Evolutionary conservation across 73 alveolate genomes (phyloP).

Genomic region (Paramecium sonneborni): DNA sequence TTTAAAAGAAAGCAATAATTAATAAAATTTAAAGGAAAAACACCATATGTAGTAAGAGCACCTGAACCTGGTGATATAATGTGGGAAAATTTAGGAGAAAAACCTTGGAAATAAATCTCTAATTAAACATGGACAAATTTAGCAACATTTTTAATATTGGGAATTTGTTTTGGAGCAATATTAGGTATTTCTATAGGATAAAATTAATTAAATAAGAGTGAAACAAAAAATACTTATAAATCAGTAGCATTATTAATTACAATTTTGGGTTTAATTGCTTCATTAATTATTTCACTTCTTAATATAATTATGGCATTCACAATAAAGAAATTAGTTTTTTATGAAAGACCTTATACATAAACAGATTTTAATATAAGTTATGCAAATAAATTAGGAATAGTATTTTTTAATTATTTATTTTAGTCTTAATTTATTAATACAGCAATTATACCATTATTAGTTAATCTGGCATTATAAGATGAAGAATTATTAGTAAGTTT

Average conservation of each 20-base stretch:
- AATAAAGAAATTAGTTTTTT: background rate
- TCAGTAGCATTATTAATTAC: background rate
- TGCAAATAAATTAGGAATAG: constrained; percentile 19
- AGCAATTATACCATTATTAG: constrained; percentile 27
- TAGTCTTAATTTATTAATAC: constrained; percentile 23
- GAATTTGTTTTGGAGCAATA: background rate
- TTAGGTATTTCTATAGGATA: constrained; percentile 2
- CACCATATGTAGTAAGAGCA: background rate
- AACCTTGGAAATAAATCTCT: background rate
- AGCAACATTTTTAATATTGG: background rate
- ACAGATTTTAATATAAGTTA: background rate
- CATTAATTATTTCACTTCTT: background rate
- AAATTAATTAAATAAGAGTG: background rate
- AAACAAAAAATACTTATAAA: background rate
- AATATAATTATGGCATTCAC: background rate
- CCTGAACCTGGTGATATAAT: constrained; percentile 48
- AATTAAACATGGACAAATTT: background rate
- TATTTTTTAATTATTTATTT: background rate
- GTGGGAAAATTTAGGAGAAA: constrained; percentile 38
- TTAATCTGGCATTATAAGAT: background rate
- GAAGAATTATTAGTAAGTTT: background rate
- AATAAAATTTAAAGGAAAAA: background rate
- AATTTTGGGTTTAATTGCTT: background rate
- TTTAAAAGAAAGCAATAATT: background rate
- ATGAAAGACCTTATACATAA: background rate